Evolutionary conservation across 2,329 filamentous ascomycete genomes (phyloP).

Genomic region (Aspergillus nomiae): DNA sequence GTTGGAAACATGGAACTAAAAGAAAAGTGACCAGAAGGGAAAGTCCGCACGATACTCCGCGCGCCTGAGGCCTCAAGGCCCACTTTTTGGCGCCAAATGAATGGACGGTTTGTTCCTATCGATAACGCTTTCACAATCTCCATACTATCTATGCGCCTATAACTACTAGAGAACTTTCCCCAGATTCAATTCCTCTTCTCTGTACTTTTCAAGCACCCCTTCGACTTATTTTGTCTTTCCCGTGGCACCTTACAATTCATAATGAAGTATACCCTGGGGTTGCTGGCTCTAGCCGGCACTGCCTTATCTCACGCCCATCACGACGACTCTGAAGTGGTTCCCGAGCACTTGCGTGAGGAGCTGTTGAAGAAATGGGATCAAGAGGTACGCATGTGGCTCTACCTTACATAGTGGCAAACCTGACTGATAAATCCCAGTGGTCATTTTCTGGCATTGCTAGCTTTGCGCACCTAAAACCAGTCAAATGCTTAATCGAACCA

Average conservation of each 20-base stretch:
- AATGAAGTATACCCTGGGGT: slow-evolving; percentile 34
- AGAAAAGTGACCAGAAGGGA: slow-evolving; percentile 34
- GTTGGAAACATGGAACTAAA: neutral
- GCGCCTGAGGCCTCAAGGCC: slow-evolving; percentile 21
- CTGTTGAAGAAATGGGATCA: slow-evolving; percentile 51
- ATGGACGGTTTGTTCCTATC: slow-evolving; percentile 1
- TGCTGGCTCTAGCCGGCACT: slow-evolving; percentile 37
- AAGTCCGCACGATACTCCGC: slow-evolving; percentile 36
- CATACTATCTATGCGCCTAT: slow-evolving; percentile 13
- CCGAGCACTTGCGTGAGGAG: slow-evolving; percentile 44
- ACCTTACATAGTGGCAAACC: neutral
- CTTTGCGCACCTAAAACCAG: slow-evolving; percentile 70
- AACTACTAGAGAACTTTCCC: slow-evolving; percentile 8
- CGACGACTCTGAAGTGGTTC: slow-evolving; percentile 42
- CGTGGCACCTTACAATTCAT: neutral
- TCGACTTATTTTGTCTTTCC: neutral
- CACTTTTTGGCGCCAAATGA: slow-evolving; percentile 1
- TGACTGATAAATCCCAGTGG: slow-evolving; percentile 47
- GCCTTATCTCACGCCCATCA: slow-evolving; percentile 42
- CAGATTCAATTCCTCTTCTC: slow-evolving; percentile 4
- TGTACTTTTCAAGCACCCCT: neutral
- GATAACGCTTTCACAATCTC: slow-evolving; percentile 26
- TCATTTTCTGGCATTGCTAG: slow-evolving; percentile 73
- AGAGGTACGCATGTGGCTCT: slow-evolving; percentile 38
- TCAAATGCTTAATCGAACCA: slow-evolving; percentile 69